These are phyloP conservation scores for Aureobasidium musti DNA, from an alignment of 2,329 filamentous ascomycete species.

Conservation along the genomic window DNA sequence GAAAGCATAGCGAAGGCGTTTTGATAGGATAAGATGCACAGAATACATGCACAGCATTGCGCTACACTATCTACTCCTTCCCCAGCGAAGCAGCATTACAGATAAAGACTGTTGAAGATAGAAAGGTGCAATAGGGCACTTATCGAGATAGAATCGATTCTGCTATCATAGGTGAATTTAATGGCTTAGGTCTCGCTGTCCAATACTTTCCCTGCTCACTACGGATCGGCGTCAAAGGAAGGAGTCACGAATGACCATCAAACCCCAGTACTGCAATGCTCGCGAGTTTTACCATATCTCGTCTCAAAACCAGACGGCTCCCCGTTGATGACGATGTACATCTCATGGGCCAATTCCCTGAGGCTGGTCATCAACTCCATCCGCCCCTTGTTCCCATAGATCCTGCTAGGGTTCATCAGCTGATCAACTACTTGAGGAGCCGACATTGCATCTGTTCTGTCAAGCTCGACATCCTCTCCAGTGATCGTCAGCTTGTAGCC, in stretches of 20 bases:
- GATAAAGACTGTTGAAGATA: no score
- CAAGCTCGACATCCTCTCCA: neutral
- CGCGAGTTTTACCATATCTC: neutral
- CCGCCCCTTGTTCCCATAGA: neutral
- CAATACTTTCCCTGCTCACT: neutral
- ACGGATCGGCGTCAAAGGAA: no score
- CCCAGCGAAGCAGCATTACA: no score
- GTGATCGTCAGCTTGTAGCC: slow-evolving; percentile 3
- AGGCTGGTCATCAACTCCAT: neutral
- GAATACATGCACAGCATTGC: neutral
- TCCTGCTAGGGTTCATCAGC: neutral
- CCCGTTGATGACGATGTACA: slow-evolving; percentile 23
- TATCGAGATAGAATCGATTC: neutral
- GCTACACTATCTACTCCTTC: neutral
- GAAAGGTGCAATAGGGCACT: neutral
- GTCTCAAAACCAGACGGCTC: slow-evolving; percentile 17
- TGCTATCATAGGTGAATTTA: neutral
- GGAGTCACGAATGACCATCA: neutral
- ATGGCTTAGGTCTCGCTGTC: neutral
- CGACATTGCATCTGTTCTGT: slow-evolving; percentile 10
- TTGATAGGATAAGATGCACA: neutral
- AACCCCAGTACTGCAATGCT: neutral
- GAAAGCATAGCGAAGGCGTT: neutral
- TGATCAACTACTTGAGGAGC: slow-evolving; percentile 22
- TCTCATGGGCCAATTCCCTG: neutral